Evolutionary conservation across 228 moss, liverwort and hornwort genomes (phyloP), one percentile per base, ranked within the genome.

Genomic region (Sphagnum fallax): DNA sequence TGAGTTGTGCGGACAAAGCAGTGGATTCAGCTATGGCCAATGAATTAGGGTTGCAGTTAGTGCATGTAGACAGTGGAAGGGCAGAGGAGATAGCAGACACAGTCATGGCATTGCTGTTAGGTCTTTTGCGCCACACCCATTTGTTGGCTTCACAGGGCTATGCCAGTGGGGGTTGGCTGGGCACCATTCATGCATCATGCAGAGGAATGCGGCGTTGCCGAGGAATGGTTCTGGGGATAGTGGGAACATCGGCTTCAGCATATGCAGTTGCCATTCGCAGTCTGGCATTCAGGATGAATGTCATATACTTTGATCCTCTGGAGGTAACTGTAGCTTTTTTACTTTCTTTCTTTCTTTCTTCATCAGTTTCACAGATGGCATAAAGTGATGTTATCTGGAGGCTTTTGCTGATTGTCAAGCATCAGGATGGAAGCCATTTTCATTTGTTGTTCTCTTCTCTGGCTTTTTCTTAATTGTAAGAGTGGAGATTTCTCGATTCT

Each of bases 21-120:
- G 93, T 88, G 69, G 97, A 97, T 72, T 93, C 97, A 0, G 90
- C 93, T 49, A 67, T 97, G 52, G 97, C 97, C 4, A 84, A 68
- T 66, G 97, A 97, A 72, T 78, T 97, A 72, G 93, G 93, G 77
- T 77, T 97, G 70, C 97, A 93, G 73, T 82, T 97, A 61, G 75
- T 93, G 32, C 97, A 97, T 76, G 97, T 97, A 55, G 97, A 97
- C 14, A 91, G 90, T 63, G 90, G 93, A 18, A 70, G 97, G 62
- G 83, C 93, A 53, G 97, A 97, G 68, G 97, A 97, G 76, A 75
- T 97, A 52, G 97, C 97, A 8, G 97, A 97, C 69, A 97, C 97
- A 1, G 97, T 91, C 5, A 91, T 97, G 90, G 93, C 97, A 18
- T 79, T 97, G 14, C 63, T 97, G 63, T 76, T 97, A 50, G 97